Evolutionary conservation across 2,329 filamentous ascomycete species (phyloP), one percentile per base, ranked within the genome.

Genomic region (Leptoxyphium fumago): DNA sequence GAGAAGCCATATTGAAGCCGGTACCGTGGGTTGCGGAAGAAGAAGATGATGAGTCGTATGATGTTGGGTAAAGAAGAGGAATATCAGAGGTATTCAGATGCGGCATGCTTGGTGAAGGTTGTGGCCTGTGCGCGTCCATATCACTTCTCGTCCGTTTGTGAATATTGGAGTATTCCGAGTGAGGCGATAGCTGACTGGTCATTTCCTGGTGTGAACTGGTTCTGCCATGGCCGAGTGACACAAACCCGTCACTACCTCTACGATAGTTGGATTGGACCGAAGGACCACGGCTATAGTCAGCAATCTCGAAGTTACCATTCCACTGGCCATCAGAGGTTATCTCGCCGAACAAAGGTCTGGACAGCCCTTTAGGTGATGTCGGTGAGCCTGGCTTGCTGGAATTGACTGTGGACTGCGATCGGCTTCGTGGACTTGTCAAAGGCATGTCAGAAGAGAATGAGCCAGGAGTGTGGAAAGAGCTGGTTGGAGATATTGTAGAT

Each of bases 281-380:
- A 5, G 52, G 54, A n/a, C 56, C 46, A 30, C 50, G 48, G 6
- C 51, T 52, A 46, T 58, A 59, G 30, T 49, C 50, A 29, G 50
- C 49, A 21, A 59, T 43, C 18, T 52, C 51, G 41, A 60, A 60
- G 44, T 61, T 59, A 40, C 57, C 58, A 45, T 57, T 57, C 74
- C 69, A 53, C 68, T 69, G 51, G 76, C 58, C 70, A 32, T 76
- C 69, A n/a, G 76, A 72, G 26, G 78, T 65, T 51, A 88, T 73
- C 61, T 88, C 84, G 32, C 84, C 84, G 64, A 89, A 89, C 15
- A 88, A 65, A 30, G 84, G 74, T 48, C 72, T 72, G 9, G 52
- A 39, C 28, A 34, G 47, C n/a, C 34, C 28, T 28, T 52, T 50
- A 9, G 46, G 43, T 15, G 36, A 17, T 39, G 34, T 43, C 10